A percentile compares a stretch with the other conserved stretches of the same genome.
Evolutionary conservation across 495 filamentous ascomycete species (phyloP).

Genomic region (Podospora pseudoanserina): DNA sequence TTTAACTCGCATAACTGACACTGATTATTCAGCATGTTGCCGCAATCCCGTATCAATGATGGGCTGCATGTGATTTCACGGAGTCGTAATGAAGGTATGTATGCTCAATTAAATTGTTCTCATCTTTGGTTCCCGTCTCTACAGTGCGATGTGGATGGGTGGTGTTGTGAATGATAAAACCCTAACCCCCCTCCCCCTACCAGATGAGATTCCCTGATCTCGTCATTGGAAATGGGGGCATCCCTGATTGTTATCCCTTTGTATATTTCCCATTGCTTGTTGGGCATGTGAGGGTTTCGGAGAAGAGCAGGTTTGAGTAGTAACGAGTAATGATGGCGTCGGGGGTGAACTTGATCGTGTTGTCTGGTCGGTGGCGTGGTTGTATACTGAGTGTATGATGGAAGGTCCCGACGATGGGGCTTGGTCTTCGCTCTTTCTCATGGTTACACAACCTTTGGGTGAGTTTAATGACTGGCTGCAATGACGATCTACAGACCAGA

Average conservation of each 20-base stretch:
- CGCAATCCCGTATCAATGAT: too few species aligned
- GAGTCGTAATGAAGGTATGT: background rate
- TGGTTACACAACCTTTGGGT: background rate
- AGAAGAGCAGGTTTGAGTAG: background rate
- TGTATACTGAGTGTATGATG: background rate
- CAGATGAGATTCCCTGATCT: background rate
- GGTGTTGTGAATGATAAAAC: background rate
- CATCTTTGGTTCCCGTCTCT: too few species aligned
- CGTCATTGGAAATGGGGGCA: background rate
- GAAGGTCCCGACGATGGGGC: background rate
- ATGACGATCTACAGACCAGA: background rate
- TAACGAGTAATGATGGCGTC: background rate
- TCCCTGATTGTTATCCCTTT: background rate
- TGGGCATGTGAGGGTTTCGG: background rate
- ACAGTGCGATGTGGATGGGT: background rate
- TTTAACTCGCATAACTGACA: too few species aligned
- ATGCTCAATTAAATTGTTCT: too few species aligned
- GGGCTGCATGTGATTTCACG: too few species aligned
- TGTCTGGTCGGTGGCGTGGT: background rate
- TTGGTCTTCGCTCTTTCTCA: background rate
- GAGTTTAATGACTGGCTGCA: background rate
- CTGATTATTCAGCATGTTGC: too few species aligned
- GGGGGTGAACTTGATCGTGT: background rate
- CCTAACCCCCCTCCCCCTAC: background rate
- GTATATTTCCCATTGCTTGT: background rate